A percentile compares a stretch with the other conserved stretches of the same genome.
These are phyloP conservation scores for Eucalyptus fibrosa DNA, from an alignment of 345 rosid species.

Conservation along the genomic window DNA sequence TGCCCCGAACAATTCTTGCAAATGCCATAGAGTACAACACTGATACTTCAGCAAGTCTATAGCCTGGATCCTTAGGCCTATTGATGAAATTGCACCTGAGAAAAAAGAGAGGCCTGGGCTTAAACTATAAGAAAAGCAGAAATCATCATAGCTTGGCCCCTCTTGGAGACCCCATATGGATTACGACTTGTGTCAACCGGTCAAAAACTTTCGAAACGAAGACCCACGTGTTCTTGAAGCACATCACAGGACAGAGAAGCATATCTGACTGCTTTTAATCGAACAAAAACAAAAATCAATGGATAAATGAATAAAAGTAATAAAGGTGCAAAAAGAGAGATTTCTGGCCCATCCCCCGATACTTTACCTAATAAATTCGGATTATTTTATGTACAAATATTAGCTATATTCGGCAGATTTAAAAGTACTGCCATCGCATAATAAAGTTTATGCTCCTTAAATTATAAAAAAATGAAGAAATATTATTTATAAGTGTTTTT, in stretches of 20 bases:
- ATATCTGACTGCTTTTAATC: not conserved
- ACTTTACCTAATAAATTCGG: not conserved
- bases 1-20: conserved; percentile 32
- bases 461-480: not conserved
- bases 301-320: not conserved
- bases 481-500: too few relatives aligned
- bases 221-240: not conserved
- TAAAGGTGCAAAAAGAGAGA: not conserved
- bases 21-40: conserved; percentile 31
- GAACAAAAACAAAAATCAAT: not conserved
- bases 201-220: not conserved
- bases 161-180: not conserved
- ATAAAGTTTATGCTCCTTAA: not conserved
- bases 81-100: not conserved
- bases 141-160: not conserved
- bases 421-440: not conserved
- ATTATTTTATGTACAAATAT: not conserved
- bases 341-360: not conserved
- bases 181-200: not conserved
- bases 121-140: not conserved
- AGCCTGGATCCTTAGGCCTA: not conserved
- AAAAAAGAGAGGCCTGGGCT: not conserved
- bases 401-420: not conserved
- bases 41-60: not conserved
- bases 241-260: not conserved